Conservation (phyloP, 495 filamentous ascomycete genomes). For the Thozetella sp. region DNA sequence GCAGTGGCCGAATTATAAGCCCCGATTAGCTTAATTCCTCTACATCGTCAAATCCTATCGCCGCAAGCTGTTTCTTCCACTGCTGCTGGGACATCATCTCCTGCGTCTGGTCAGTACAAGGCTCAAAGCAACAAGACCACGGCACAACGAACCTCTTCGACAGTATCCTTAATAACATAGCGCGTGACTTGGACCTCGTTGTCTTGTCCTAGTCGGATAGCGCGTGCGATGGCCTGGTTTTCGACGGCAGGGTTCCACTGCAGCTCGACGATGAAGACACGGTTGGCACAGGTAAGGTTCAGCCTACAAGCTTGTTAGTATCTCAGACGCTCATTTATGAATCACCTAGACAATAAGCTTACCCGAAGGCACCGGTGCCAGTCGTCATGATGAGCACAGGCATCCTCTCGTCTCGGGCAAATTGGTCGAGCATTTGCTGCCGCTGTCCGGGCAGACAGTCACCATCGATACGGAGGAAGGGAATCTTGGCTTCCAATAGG, state of each 20-base stretch:
- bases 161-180: too few relatives aligned
- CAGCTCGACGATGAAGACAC: slow-evolving; percentile 51
- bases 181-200: too few relatives aligned
- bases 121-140: too few relatives aligned
- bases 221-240: slow-evolving; percentile 50
- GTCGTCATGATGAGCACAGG: slow-evolving; percentile 53
- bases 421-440: slow-evolving; percentile 29
- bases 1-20: too few relatives aligned
- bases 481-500: slow-evolving; percentile 21
- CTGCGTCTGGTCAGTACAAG: too few relatives aligned
- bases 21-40: too few relatives aligned
- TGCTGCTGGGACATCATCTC: too few relatives aligned
- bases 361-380: slow-evolving; percentile 54
- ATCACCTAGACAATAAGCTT: slow-evolving; percentile 8
- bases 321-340: not conserved
- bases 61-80: too few relatives aligned
- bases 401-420: slow-evolving; percentile 22
- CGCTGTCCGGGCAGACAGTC: too few relatives aligned
- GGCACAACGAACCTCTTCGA: too few relatives aligned
- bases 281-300: slow-evolving; percentile 47
- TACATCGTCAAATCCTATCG: too few relatives aligned
- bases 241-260: slow-evolving; percentile 60
- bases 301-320: slow-evolving; percentile 28
- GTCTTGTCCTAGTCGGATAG: slow-evolving; percentile 51
- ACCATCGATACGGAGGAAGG: slow-evolving; percentile 17